These are phyloP conservation scores for Calcarisporium arbuscula DNA, from an alignment of 2,329 filamentous ascomycete genomes.

Conservation along the genomic window DNA sequence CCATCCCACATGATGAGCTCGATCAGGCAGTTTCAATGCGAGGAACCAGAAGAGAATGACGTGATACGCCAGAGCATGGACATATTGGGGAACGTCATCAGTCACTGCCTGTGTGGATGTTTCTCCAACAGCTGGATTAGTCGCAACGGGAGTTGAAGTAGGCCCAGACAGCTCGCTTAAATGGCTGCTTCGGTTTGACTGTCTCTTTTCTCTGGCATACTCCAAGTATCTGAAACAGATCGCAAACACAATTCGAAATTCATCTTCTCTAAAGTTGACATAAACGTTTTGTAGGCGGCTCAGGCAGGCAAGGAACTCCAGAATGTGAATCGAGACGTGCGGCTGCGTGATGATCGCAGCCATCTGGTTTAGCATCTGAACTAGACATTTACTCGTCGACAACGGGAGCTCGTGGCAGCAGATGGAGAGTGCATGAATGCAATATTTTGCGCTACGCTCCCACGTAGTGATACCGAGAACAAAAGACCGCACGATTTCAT, in stretches of 20 bases:
- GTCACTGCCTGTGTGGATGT: no score
- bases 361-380: slow-evolving; percentile 87
- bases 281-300: slow-evolving; percentile 80
- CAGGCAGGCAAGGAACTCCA: slow-evolving; percentile 89
- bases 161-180: slow-evolving; percentile 34
- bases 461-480: slow-evolving; percentile 76
- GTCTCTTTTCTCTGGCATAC: slow-evolving; percentile 67
- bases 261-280: slow-evolving; percentile 82
- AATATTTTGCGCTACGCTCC: slow-evolving; percentile 83
- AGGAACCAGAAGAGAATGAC: slow-evolving; percentile 98
- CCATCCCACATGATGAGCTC: slow-evolving; percentile 79
- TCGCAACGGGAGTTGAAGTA: slow-evolving; percentile 12
- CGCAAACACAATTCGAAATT: slow-evolving; percentile 89
- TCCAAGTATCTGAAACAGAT: slow-evolving; percentile 93
- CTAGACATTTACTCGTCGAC: slow-evolving; percentile 78
- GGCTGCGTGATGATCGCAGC: slow-evolving; percentile 92
- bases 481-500: slow-evolving; percentile 83
- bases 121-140: slow-evolving; percentile 32
- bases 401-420: slow-evolving; percentile 91
- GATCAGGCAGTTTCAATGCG: slow-evolving; percentile 76
- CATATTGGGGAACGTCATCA: slow-evolving; percentile 87
- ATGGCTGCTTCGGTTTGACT: slow-evolving; percentile 38
- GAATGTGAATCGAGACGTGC: slow-evolving; percentile 84
- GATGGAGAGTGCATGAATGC: slow-evolving; percentile 89
- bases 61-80: slow-evolving; percentile 89